Evolutionary conservation across 1,139 yeast genomes (phyloP).

Genomic region (Hanseniaspora sp.): DNA sequence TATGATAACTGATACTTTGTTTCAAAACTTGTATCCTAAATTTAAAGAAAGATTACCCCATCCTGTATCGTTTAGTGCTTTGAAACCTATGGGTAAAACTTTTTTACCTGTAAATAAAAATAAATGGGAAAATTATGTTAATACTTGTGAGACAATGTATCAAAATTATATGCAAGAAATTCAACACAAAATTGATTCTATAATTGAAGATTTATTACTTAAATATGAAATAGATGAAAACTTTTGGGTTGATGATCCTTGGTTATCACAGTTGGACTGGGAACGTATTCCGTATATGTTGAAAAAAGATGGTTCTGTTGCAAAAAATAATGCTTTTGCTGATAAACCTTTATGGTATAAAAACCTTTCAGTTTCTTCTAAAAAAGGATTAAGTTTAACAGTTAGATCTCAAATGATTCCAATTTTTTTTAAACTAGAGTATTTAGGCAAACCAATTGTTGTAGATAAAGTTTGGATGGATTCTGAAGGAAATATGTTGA

Average conservation of each 20-base stretch:
- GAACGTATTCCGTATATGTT: slow-evolving; percentile 46
- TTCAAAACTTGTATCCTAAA: slow-evolving; percentile 55
- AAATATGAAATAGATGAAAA: slow-evolving; percentile 31
- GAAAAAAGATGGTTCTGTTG: slow-evolving; percentile 64
- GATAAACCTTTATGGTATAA: slow-evolving; percentile 95
- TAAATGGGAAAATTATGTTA: slow-evolving; percentile 60
- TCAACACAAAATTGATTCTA: slow-evolving; percentile 43
- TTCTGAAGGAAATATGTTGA: neutral
- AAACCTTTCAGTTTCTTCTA: slow-evolving; percentile 38
- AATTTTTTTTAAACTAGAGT: slow-evolving; percentile 57
- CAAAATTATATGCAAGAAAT: slow-evolving; percentile 49
- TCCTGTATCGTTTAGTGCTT: slow-evolving; percentile 88
- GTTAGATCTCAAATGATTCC: slow-evolving; percentile 71
- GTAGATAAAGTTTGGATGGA: slow-evolving; percentile 18
- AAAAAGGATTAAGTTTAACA: slow-evolving; percentile 43
- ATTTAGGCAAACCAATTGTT: slow-evolving; percentile 75
- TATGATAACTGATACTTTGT: slow-evolving; percentile 58
- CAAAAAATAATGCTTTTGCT: slow-evolving; percentile 69
- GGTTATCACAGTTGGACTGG: slow-evolving; percentile 91
- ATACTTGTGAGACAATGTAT: slow-evolving; percentile 57
- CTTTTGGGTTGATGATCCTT: slow-evolving; percentile 47
- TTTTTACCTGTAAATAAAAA: slow-evolving; percentile 64
- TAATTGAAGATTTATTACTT: slow-evolving; percentile 52
- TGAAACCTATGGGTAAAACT: slow-evolving; percentile 63
- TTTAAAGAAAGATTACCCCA: slow-evolving; percentile 69